Conservation (phyloP, 106 monocot genomes). For the Dioscorea dumetorum region DNA sequence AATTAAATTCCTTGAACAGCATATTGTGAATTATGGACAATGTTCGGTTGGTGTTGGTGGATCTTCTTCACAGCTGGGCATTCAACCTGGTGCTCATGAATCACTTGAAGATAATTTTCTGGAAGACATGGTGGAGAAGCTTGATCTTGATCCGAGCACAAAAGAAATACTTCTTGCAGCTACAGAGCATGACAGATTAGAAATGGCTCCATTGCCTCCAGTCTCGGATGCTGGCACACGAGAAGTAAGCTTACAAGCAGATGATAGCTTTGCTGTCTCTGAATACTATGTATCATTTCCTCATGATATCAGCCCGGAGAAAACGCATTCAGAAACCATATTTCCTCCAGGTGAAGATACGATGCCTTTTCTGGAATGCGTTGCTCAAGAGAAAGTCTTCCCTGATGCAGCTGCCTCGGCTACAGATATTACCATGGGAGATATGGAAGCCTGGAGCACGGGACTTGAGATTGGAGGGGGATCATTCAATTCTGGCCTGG, state of each 20-base stretch:
- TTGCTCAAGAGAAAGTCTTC: too few species aligned
- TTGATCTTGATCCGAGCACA: slow-evolving; percentile 1
- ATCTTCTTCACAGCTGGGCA: slow-evolving; percentile 8
- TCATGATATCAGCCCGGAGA: slow-evolving; percentile 9
- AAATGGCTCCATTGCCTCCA: background rate
- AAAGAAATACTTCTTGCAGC: slow-evolving; percentile 7
- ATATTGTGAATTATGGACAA: slow-evolving; percentile 1
- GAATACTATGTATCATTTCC: slow-evolving; percentile 17
- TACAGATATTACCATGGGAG: too few species aligned
- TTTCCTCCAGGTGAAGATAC: too few species aligned
- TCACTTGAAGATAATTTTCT: slow-evolving; percentile 9
- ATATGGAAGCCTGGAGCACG: slow-evolving; percentile 4
- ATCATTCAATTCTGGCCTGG: slow-evolving; percentile 2
- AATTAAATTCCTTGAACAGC: slow-evolving; percentile 8
- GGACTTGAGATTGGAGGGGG: slow-evolving; percentile 15
- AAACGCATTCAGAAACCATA: too few species aligned
- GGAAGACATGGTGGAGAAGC: slow-evolving; percentile 10
- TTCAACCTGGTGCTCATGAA: slow-evolving; percentile 1
- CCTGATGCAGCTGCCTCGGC: slow-evolving; percentile 1
- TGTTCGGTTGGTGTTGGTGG: background rate
- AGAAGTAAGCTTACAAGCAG: background rate
- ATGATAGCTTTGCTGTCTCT: background rate
- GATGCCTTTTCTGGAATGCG: too few species aligned
- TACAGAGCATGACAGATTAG: background rate
- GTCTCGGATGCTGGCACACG: background rate